Evolutionary conservation across 2,329 filamentous ascomycete species (phyloP).

Genomic region (Cyphellophora attinorum): DNA sequence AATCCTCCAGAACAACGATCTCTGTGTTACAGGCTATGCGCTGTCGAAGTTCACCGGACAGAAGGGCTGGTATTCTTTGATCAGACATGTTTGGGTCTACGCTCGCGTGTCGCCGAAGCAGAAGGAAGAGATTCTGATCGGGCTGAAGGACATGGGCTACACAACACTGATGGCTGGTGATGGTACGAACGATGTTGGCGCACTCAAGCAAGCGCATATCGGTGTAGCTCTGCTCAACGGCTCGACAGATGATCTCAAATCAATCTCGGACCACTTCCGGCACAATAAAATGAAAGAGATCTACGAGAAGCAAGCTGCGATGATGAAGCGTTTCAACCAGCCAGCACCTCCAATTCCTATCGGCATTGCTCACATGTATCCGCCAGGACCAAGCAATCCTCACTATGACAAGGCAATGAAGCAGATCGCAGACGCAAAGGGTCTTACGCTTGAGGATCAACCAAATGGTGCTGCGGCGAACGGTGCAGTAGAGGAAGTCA

Average conservation of each 20-base stretch:
- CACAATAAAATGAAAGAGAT: conserved; percentile 98
- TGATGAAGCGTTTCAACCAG: conserved; percentile 95
- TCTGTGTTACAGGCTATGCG: conserved; percentile 93
- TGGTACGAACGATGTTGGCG: conserved; percentile 95
- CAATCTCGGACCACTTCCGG: conserved; percentile 85
- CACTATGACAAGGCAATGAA: conserved; percentile 88
- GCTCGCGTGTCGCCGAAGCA: conserved; percentile 97
- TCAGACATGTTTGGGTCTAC: conserved; percentile 93
- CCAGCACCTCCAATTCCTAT: conserved; percentile 84
- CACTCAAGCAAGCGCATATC: conserved; percentile 94
- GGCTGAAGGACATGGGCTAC: conserved; percentile 92
- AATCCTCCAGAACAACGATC: conserved; percentile 76
- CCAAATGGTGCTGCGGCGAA: conserved; percentile 43
- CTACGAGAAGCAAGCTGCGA: conserved; percentile 85
- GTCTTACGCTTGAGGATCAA: conserved; percentile 22
- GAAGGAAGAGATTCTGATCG: conserved; percentile 96
- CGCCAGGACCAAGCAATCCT: conserved; percentile 83
- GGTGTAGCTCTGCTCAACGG: conserved; percentile 94
- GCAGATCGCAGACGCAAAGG: conserved; percentile 72
- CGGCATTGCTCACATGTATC: conserved; percentile 87
- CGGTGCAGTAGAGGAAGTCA: conserved; percentile 50
- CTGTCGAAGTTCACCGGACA: conserved; percentile 81
- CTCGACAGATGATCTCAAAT: conserved; percentile 78
- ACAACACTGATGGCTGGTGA: conserved; percentile 98
- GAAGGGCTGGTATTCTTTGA: conserved; percentile 62